Conservation (phyloP, 2,329 filamentous ascomycete genomes). For the Knoxdaviesia capensis region DNA sequence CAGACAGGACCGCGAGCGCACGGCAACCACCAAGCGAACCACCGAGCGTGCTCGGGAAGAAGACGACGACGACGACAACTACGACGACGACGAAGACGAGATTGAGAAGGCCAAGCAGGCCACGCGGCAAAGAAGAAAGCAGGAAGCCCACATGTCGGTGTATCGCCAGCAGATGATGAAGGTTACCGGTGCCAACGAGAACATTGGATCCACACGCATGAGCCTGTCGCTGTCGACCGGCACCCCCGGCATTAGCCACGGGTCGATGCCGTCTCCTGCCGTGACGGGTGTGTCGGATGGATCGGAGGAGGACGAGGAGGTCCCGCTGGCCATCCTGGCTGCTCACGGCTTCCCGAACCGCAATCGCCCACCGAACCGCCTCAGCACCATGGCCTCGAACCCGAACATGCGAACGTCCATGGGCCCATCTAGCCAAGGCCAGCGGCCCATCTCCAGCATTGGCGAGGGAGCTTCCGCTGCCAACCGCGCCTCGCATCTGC, state of each 20-base stretch:
- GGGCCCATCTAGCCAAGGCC: constrained; percentile 2
- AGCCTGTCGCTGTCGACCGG: constrained; percentile 37
- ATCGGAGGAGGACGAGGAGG: constrained; percentile 71
- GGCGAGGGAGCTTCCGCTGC: constrained; percentile 24
- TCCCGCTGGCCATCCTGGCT: constrained; percentile 68
- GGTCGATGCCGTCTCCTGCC: constrained; percentile 15
- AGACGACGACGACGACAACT: constrained; percentile 42
- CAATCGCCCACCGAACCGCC: constrained; percentile 50
- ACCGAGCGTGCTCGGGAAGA: constrained; percentile 34
- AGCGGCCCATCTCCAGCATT: constrained; percentile 32
- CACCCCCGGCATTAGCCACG: constrained; percentile 28
- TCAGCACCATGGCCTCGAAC: constrained; percentile 46
- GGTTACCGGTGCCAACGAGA: constrained; percentile 41
- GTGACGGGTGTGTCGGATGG: constrained; percentile 19
- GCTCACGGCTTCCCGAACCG: constrained; percentile 76
- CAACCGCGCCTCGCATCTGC: constrained; percentile 30
- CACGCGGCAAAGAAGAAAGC: constrained; percentile 61
- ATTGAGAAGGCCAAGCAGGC: constrained; percentile 52
- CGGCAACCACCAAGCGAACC: constrained; percentile 17
- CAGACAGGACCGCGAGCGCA: constrained; percentile 51
- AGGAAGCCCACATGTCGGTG: constrained; percentile 75
- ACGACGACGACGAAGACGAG: constrained; percentile 63
- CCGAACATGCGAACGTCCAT: constrained; percentile 45
- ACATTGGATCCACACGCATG: constrained; percentile 24
- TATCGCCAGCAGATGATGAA: constrained; percentile 97